These are phyloP conservation scores for Eucalyptus paniculata DNA, from an alignment of 345 rosid genomes.

Conservation along the genomic window DNA sequence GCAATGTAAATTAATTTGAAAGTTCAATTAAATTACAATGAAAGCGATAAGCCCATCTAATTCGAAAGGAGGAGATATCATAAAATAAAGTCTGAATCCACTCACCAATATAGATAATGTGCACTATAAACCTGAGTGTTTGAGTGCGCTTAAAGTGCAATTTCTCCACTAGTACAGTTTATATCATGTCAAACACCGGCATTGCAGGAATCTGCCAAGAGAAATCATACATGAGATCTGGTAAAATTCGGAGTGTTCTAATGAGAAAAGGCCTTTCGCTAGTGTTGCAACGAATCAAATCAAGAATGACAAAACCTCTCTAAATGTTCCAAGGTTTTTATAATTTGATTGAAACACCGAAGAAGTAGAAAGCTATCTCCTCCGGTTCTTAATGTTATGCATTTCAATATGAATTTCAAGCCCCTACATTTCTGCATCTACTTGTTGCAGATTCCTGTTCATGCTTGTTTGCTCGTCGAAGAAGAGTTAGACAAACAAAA, in stretches of 20 bases:
- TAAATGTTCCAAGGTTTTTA: too few relatives aligned
- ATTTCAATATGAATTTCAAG: too few relatives aligned
- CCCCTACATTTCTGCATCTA: too few relatives aligned
- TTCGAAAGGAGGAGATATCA: not conserved
- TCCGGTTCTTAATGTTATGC: too few relatives aligned
- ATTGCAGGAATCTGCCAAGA: conserved; percentile 4
- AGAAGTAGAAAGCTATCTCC: too few relatives aligned
- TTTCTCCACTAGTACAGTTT: conserved; percentile 7
- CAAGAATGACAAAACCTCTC: too few relatives aligned
- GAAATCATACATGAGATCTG: not conserved
- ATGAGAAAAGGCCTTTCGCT: not conserved
- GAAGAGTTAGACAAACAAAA: too few relatives aligned
- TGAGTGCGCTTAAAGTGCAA: not conserved
- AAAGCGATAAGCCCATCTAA: not conserved
- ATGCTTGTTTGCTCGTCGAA: conserved; percentile 8
- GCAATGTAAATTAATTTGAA: not conserved
- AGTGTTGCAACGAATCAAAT: not conserved
- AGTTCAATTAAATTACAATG: not conserved
- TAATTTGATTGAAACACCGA: too few relatives aligned
- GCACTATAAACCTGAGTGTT: not conserved
- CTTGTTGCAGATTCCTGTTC: not conserved
- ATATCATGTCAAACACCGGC: conserved; percentile 16
- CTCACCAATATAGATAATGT: conserved; percentile 13
- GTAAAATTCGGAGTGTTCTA: not conserved
- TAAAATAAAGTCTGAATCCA: not conserved